phyloP scores from a whole-genome alignment of 1,139 yeast species.

The Protomyces arabidopsidicola region DNA sequence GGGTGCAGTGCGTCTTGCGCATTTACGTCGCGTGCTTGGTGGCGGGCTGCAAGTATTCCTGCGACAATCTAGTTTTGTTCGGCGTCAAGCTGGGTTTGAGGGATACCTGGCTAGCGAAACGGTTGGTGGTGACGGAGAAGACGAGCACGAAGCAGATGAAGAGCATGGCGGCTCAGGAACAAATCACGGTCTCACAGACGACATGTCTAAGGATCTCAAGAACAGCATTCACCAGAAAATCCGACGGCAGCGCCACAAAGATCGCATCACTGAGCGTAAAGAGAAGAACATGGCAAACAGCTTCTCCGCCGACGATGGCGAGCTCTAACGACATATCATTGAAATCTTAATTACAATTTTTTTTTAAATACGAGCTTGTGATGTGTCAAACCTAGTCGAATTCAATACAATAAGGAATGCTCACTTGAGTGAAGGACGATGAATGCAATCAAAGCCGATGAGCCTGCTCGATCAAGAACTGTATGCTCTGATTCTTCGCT shows the following conservation, averaged over 20 bases:
- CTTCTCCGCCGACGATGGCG: slow-evolving; percentile 19
- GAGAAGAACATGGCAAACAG: slow-evolving; percentile 26
- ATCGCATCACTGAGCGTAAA: slow-evolving; percentile 13
- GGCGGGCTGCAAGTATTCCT: slow-evolving; percentile 34
- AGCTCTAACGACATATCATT: neutral
- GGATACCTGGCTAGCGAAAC: slow-evolving; percentile 30
- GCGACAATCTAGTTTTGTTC: slow-evolving; percentile 31
- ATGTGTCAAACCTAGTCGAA: neutral
- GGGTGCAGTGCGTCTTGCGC: slow-evolving; percentile 30
- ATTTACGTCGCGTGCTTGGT: slow-evolving; percentile 31
- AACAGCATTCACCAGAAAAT: slow-evolving; percentile 27
- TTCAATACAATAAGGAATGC: too few species aligned
- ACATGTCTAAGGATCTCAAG: slow-evolving; percentile 18
- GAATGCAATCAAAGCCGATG: slow-evolving; percentile 31
- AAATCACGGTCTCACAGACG: neutral
- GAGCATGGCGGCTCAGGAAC: slow-evolving; percentile 1
- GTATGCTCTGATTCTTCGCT: slow-evolving; percentile 72
- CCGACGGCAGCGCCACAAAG: slow-evolving; percentile 27
- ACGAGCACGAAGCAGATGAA: slow-evolving; percentile 21
- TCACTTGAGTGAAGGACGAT: too few species aligned
- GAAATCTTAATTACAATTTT: neutral
- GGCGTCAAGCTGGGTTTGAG: slow-evolving; percentile 31
- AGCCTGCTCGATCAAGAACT: slow-evolving; percentile 60
- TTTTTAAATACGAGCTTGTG: neutral
- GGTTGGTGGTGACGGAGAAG: slow-evolving; percentile 7